These are phyloP conservation scores for Colletotrichum higginsianum DNA, from an alignment of 2,329 filamentous ascomycete species.

Conservation along the genomic window DNA sequence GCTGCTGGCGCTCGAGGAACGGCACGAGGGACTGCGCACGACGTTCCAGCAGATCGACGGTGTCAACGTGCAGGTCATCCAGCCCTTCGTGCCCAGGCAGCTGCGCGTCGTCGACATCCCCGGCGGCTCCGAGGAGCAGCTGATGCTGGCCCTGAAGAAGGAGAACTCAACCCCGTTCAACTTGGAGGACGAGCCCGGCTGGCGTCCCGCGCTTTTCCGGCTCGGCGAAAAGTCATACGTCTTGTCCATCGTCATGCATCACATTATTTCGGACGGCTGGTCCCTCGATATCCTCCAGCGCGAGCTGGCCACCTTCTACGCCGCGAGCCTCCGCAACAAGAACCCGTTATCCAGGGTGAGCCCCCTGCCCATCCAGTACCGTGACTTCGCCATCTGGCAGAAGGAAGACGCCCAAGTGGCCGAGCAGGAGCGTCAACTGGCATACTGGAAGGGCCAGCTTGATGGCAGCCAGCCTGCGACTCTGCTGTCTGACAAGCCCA, in stretches of 20 bases:
- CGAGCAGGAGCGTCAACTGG: conserved; percentile 7
- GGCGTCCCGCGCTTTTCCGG: conserved; percentile 34
- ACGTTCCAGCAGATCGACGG: conserved; percentile 37
- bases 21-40: conserved; percentile 45
- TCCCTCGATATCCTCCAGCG: conserved; percentile 12
- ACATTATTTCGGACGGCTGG: conserved; percentile 29
- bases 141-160: neutral
- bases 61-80: conserved; percentile 21
- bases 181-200: conserved; percentile 21
- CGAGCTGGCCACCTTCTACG: conserved; percentile 1
- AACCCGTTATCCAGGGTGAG: neutral
- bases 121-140: neutral
- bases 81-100: conserved; percentile 10
- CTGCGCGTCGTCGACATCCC: conserved; percentile 4
- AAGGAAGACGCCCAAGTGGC: neutral
- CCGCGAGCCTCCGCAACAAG: neutral
- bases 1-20: conserved; percentile 41
- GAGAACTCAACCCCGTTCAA: conserved; percentile 7
- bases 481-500: conserved; percentile 17
- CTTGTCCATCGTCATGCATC: conserved; percentile 19
- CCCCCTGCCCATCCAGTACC: conserved; percentile 4
- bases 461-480: conserved; percentile 50
- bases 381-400: neutral
- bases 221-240: conserved; percentile 11
- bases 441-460: conserved; percentile 15